Conservation (phyloP, 257 asterid species). For the Catharanthus roseus region DNA sequence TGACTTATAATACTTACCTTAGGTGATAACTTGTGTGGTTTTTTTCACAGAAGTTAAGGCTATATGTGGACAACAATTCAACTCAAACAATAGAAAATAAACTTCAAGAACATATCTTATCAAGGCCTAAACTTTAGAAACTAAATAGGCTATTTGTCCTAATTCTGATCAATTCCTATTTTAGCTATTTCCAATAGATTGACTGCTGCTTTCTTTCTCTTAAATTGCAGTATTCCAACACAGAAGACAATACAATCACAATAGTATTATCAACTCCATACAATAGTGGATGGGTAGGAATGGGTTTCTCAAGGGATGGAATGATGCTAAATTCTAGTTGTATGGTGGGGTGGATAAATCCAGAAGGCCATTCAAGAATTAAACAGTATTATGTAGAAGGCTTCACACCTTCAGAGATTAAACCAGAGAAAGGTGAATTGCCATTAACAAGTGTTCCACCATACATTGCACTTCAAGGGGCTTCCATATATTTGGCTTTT, state of each 20-base stretch:
- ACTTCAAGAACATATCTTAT: no score
- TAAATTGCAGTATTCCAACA: constrained; percentile 59
- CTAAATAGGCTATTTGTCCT: no score
- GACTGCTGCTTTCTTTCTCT: neutral
- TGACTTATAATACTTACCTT: no score
- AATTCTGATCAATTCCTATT: neutral
- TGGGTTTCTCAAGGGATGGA: constrained; percentile 75
- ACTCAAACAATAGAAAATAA: no score
- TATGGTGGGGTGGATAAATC: constrained; percentile 81
- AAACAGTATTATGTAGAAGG: constrained; percentile 66
- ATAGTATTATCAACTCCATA: constrained; percentile 68
- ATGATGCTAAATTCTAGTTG: constrained; percentile 87
- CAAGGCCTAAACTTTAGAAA: no score
- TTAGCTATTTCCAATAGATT: neutral
- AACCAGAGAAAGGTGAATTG: constrained; percentile 62
- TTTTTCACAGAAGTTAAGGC: no score
- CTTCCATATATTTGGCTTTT: constrained; percentile 70
- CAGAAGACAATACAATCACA: constrained; percentile 55
- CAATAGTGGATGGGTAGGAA: constrained; percentile 93
- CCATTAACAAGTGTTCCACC: constrained; percentile 78
- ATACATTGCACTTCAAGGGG: constrained; percentile 50
- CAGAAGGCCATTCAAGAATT: constrained; percentile 64
- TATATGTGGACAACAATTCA: no score
- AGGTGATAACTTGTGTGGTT: no score
- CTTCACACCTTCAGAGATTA: constrained; percentile 54